A percentile compares a stretch with the other conserved stretches of the same genome.
phyloP scores from a whole-genome alignment of 441 rosid genomes.

The Viola pubescens region DNA sequence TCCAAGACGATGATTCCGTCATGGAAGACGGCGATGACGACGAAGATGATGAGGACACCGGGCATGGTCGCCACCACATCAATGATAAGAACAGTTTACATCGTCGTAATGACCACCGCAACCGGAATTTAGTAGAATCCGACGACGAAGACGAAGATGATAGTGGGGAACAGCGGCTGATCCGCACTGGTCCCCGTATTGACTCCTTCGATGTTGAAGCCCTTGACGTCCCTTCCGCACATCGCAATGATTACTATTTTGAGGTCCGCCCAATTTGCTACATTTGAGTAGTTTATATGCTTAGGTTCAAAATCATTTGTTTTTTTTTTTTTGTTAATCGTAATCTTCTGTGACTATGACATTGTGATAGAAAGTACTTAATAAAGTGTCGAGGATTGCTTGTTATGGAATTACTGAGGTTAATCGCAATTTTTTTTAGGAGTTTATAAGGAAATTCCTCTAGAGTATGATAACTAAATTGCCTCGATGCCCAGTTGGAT shows the following conservation, averaged over 20 bases:
- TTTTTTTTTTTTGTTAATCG: too few relatives aligned
- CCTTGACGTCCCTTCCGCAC: constrained; percentile 81
- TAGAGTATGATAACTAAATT: too few relatives aligned
- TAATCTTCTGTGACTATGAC: too few relatives aligned
- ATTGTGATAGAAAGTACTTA: too few relatives aligned
- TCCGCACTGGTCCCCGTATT: constrained; percentile 80
- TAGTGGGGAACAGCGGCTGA: constrained; percentile 58
- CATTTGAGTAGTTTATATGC: too few relatives aligned
- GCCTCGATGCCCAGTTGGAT: too few relatives aligned
- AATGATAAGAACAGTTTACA: too few relatives aligned
- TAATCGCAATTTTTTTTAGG: too few relatives aligned
- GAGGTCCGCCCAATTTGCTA: constrained; percentile 38
- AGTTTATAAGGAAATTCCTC: too few relatives aligned
- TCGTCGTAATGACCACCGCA: constrained; percentile 16
- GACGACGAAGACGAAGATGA: constrained; percentile 77
- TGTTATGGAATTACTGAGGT: too few relatives aligned
- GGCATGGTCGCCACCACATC: constrained; percentile 17
- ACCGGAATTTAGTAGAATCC: constrained; percentile 44
- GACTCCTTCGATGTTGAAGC: constrained; percentile 98
- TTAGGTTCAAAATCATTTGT: too few relatives aligned
- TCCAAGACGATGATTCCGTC: constrained; percentile 71
- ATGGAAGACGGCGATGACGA: constrained; percentile 42
- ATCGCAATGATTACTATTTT: constrained; percentile 41
- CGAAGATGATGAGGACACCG: constrained; percentile 15
- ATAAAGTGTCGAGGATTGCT: too few relatives aligned